A percentile compares a stretch with the other conserved stretches of the same genome.
phyloP scores from a whole-genome alignment of 2,329 filamentous ascomycete genomes.

The Parastagonospora avenae region DNA sequence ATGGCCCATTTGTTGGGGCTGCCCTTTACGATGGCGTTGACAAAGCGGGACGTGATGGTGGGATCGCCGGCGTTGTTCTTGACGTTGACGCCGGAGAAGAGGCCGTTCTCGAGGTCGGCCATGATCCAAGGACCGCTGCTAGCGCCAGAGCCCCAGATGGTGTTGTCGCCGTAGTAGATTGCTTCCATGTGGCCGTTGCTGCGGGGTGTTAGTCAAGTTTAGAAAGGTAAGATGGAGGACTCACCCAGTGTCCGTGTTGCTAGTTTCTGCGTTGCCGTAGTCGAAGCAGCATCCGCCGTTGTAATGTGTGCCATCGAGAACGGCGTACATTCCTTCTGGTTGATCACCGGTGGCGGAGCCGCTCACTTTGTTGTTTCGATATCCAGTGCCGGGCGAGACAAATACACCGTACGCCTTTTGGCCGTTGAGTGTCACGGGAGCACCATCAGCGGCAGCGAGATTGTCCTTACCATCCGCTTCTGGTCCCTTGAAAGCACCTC shows the following conservation, averaged over 20 bases:
- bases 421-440: constrained; percentile 65
- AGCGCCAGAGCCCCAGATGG: constrained; percentile 60
- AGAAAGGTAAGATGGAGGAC: no score
- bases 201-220: no score
- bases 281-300: constrained; percentile 60
- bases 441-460: constrained; percentile 63
- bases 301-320: constrained; percentile 65
- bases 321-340: constrained; percentile 65
- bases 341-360: constrained; percentile 62
- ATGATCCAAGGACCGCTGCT: constrained; percentile 70
- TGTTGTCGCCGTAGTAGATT: constrained; percentile 66
- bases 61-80: constrained; percentile 59
- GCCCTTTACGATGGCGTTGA: constrained; percentile 64
- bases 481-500: constrained; percentile 62
- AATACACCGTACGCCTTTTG: constrained; percentile 69
- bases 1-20: constrained; percentile 63
- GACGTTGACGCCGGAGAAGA: constrained; percentile 62
- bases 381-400: constrained; percentile 65
- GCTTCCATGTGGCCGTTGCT: constrained; percentile 71
- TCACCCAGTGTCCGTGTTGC: constrained; percentile 50
- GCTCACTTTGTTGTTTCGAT: constrained; percentile 62
- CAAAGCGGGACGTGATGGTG: constrained; percentile 60
- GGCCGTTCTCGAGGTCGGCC: constrained; percentile 70
- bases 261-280: constrained; percentile 52
- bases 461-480: constrained; percentile 64